Evolutionary conservation across 805 yeast genomes (phyloP), one percentile per base, ranked within the genome.

Genomic region (Saturnispora silvae): DNA sequence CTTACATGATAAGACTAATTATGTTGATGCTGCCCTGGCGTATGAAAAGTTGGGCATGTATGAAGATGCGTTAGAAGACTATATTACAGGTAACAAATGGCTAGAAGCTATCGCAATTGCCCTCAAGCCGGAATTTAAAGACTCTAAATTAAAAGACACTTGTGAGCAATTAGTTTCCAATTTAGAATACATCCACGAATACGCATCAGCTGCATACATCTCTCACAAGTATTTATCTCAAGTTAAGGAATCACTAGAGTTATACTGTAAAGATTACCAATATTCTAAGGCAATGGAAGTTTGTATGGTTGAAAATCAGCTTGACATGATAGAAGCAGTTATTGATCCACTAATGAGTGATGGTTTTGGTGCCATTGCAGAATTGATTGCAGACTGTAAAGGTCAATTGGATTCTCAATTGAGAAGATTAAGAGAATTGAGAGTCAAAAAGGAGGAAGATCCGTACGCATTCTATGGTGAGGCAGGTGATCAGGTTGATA

Each of bases 331-430:
- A 10, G 73, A 69, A 31, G 59, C 65, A 4, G 60, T 80, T 11
- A 70, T 86, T 34, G 95, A 84, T 46, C 72, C 77, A 2, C 81
- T 77, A 15, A 57, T 89, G 26, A 77, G 81, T 34, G 97, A 89
- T 55, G 92, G 94, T 1, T 92, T 86, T 59, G 95, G 94, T 45
- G 64, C 70, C 0, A 65, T 86, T 44, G 89, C 94, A 4, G 97
- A 92, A 58, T 64, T 92, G 23, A 57, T 89, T 28, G 92, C 96
- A n/a, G 99, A 92, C 56, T 92, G 96, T 63, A 76, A 74, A 48
- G 74, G 81, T 13, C 99, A 92, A 64, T 59, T 83, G 16, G 70
- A 65, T 31, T 81, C 97, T 0, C 99, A 92, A 60, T 62, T 86
- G 46, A 72, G 64, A 42, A 75, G 99, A 53, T 61, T 92, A 44